Evolutionary conservation across 805 yeast species (phyloP).

Genomic region (Barnettozyma siamensis): DNA sequence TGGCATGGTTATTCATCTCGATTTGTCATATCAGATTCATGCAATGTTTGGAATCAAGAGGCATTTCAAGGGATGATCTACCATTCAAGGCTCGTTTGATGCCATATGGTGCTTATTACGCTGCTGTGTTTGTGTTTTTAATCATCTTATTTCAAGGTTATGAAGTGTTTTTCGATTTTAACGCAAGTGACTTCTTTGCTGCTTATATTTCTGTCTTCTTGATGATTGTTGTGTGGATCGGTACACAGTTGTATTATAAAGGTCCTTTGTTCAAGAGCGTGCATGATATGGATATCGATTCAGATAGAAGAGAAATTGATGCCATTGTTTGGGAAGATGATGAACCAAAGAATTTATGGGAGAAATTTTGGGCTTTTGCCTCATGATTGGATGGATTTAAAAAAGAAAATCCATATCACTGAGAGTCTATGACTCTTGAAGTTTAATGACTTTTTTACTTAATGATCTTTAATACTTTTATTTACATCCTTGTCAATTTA

Average conservation of each 20-base stretch:
- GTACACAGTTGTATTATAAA: slow-evolving; percentile 48
- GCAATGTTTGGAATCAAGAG: slow-evolving; percentile 54
- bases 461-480: too few relatives aligned
- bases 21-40: slow-evolving; percentile 65
- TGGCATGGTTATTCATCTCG: slow-evolving; percentile 65
- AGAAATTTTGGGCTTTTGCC: slow-evolving; percentile 46
- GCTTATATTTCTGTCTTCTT: slow-evolving; percentile 70
- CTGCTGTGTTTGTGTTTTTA: slow-evolving; percentile 45
- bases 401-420: too few relatives aligned
- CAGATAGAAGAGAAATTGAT: slow-evolving; percentile 25
- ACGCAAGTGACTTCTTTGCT: slow-evolving; percentile 57
- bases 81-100: slow-evolving; percentile 69
- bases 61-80: slow-evolving; percentile 58
- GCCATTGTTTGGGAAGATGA: slow-evolving; percentile 52
- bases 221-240: slow-evolving; percentile 49
- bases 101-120: slow-evolving; percentile 65
- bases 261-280: slow-evolving; percentile 34
- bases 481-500: too few relatives aligned
- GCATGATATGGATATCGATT: slow-evolving; percentile 23
- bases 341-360: slow-evolving; percentile 47
- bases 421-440: too few relatives aligned
- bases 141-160: slow-evolving; percentile 51
- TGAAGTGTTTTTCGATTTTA: slow-evolving; percentile 39
- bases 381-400: slow-evolving; percentile 18
- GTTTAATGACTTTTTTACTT: neutral